Conservation (phyloP, 345 rosid species). For the Populus davidiana region DNA sequence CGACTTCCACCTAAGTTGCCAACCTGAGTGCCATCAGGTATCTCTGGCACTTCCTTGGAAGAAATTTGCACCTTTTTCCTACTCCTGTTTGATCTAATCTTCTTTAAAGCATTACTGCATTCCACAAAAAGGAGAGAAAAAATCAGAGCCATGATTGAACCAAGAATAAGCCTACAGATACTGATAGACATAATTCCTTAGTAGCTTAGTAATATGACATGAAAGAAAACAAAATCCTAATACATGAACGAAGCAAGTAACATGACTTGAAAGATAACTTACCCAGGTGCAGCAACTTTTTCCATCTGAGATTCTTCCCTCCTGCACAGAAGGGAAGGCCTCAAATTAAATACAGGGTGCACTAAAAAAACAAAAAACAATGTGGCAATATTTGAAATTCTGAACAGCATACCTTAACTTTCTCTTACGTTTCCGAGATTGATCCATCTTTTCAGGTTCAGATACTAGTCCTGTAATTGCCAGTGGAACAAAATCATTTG, state of each 20-base stretch:
- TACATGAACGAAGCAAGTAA: not conserved
- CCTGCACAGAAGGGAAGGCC: conserved; percentile 25
- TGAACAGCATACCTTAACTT: conserved; percentile 45
- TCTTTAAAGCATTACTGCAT: conserved; percentile 28
- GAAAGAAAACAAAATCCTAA: not conserved
- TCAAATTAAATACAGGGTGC: conserved; percentile 3
- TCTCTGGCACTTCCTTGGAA: conserved; percentile 12
- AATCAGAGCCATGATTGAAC: conserved; percentile 5
- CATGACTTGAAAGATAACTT: conserved; percentile 7
- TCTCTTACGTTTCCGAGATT: conserved; percentile 35
- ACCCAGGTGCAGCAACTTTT: conserved; percentile 27
- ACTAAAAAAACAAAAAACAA: not conserved
- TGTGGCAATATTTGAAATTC: not conserved
- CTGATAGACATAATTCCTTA: not conserved
- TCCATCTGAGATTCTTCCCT: conserved; percentile 23
- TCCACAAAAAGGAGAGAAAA: not conserved
- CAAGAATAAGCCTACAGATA: not conserved
- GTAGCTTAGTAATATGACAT: not conserved
- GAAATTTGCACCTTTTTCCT: conserved; percentile 12
- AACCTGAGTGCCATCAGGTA: conserved; percentile 8
- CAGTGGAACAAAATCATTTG: conserved; percentile 47
- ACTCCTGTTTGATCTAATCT: conserved; percentile 12
- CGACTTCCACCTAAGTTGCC: conserved; percentile 1
- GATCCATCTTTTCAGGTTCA: conserved; percentile 25
- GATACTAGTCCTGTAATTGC: conserved; percentile 28